Percentiles rank a stretch among this genome's conserved stretches.
Conservation (phyloP, 2,329 filamentous ascomycete genomes). For the Diplocarpon rosae region DNA sequence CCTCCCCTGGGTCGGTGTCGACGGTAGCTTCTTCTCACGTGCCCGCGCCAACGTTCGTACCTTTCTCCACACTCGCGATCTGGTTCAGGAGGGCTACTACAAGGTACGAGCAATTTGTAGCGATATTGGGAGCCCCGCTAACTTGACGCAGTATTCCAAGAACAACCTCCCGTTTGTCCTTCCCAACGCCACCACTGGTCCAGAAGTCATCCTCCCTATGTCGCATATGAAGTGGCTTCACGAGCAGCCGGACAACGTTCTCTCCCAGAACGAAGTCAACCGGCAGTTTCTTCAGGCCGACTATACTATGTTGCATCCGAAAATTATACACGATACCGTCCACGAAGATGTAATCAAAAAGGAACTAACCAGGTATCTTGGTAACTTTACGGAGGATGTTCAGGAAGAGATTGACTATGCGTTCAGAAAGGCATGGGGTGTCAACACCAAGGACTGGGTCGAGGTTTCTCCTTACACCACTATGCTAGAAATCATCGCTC, state of each 20-base stretch:
- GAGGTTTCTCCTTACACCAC: constrained; percentile 19
- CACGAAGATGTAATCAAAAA: constrained; percentile 28
- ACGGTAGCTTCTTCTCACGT: constrained; percentile 8
- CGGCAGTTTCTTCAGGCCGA: constrained; percentile 30
- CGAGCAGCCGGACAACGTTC: constrained; percentile 30
- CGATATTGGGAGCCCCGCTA: background rate
- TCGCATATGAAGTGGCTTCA: constrained; percentile 31
- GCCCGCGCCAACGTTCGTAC: constrained; percentile 12
- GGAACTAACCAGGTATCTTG: constrained; percentile 27
- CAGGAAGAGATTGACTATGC: constrained; percentile 19
- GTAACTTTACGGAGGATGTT: constrained; percentile 20
- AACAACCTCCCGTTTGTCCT: constrained; percentile 32
- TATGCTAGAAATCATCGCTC: constrained; percentile 21
- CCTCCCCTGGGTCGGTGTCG: constrained; percentile 14
- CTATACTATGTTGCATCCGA: constrained; percentile 26
- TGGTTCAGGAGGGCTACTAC: constrained; percentile 15
- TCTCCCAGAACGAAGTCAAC: constrained; percentile 29
- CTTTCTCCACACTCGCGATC: constrained; percentile 12
- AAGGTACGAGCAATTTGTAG: constrained; percentile 10
- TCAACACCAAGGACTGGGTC: constrained; percentile 19
- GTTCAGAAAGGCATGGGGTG: constrained; percentile 20
- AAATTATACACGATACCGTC: constrained; percentile 25
- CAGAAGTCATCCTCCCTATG: constrained; percentile 34
- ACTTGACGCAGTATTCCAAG: constrained; percentile 30
- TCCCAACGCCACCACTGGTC: constrained; percentile 31